These are phyloP conservation scores for Populus hybrid DNA, from an alignment of 441 rosid species.

Conservation along the genomic window DNA sequence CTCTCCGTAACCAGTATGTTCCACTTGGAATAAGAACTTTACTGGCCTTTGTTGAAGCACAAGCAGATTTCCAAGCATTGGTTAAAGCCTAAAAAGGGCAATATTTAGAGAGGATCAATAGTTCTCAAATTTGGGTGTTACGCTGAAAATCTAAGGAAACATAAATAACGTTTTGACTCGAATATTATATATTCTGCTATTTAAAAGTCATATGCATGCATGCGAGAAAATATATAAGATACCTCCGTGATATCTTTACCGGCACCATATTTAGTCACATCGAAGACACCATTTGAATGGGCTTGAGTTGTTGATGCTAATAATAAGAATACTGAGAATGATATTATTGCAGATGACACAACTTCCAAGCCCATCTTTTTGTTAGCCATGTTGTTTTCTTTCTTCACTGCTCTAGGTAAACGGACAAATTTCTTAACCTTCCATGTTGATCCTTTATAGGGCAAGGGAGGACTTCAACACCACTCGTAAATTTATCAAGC, in stretches of 20 bases:
- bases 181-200: no score
- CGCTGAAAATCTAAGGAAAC: no score
- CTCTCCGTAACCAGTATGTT: slow-evolving; percentile 22
- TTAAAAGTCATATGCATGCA: no score
- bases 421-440: not conserved
- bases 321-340: not conserved
- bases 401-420: not conserved
- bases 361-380: not conserved
- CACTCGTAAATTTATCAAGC: not conserved
- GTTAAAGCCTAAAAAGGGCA: no score
- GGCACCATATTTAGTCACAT: not conserved
- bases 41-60: no score
- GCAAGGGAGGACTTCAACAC: not conserved
- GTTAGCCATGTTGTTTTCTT: not conserved
- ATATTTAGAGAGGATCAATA: no score
- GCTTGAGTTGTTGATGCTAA: not conserved
- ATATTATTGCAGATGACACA: not conserved
- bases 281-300: not conserved
- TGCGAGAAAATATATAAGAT: no score
- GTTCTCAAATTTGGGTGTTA: no score
- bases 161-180: no score
- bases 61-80: no score
- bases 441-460: not conserved
- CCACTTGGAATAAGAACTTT: no score
- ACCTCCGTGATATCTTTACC: not conserved